These are phyloP conservation scores for Alternaria arborescens DNA, from an alignment of 2,329 filamentous ascomycete species.

Conservation along the genomic window DNA sequence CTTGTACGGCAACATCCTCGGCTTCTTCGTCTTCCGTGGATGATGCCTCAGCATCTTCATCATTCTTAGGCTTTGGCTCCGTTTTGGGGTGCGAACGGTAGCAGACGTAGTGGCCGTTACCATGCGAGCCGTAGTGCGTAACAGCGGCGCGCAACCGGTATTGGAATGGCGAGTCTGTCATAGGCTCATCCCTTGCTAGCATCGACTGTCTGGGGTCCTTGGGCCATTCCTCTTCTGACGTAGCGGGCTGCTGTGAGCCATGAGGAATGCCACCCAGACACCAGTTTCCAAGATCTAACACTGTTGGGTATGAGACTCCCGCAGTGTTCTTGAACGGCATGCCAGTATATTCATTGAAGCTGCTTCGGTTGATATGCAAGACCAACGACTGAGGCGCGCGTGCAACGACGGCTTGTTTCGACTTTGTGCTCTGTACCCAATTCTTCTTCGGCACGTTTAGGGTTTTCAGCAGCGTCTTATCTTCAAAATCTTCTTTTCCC, in stretches of 20 bases:
- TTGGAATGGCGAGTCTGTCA: constrained; percentile 52
- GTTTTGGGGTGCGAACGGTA: constrained; percentile 73
- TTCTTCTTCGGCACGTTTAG: constrained; percentile 65
- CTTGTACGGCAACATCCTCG: constrained; percentile 28
- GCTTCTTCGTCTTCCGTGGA: constrained; percentile 2
- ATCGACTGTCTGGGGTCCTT: constrained; percentile 75
- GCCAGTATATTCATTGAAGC: constrained; percentile 86
- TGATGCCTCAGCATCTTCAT: constrained; percentile 6
- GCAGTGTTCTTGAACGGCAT: constrained; percentile 84
- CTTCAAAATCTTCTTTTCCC: constrained; percentile 76
- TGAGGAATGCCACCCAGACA: constrained; percentile 70
- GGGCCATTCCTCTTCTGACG: constrained; percentile 71
- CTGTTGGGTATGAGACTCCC: constrained; percentile 76
- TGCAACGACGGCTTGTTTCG: constrained; percentile 86
- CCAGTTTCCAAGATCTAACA: constrained; percentile 83
- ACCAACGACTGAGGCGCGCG: constrained; percentile 81
- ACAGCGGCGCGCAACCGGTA: constrained; percentile 86
- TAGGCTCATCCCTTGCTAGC: constrained; percentile 62
- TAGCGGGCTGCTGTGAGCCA: constrained; percentile 37
- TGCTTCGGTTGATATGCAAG: constrained; percentile 89
- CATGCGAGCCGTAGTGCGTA: constrained; percentile 88
- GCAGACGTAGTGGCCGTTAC: constrained; percentile 95
- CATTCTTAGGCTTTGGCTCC: not conserved
- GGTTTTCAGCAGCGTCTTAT: constrained; percentile 60
- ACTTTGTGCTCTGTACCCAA: constrained; percentile 81